Base-by-base conservation (phyloP, 805 yeast genomes). In the Starmerella stellata region DNA sequence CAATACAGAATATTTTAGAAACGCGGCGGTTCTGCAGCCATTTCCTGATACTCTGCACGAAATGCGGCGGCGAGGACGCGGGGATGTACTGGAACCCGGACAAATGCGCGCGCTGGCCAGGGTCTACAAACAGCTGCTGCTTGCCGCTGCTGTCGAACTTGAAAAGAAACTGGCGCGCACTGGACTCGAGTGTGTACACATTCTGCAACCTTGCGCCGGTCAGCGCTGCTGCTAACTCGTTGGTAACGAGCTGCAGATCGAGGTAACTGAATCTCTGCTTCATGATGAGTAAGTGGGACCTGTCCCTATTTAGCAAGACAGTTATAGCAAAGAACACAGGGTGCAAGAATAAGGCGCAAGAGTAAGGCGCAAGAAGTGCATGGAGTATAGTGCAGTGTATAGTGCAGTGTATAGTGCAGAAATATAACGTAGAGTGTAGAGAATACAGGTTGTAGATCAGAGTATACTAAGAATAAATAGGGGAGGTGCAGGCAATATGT, bases 241-340 rank as follows among this genome's bases (percentile, higher is more conserved):
- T 59, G 1, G 76, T 65, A 21, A 85, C 59, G 38, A 82, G 62
- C 54, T 74, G 76, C 34, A 87, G 65, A 57, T 87, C 96, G 41
- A 87, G 62, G 2, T 93, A 75, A 4, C 85, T 75, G 40, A 83
- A 70, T 60, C 95, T 69, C 67, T 87, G 95, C 75, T 85, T 47
- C 52, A 47, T 52, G 23, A 27, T 36, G 21, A 14, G 30, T 34
- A 17, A 23, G 7, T 11, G 25, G 9, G 25, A 14, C n/a, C n/a
- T n/a, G n/a, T n/a, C n/a, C n/a, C n/a, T n/a, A n/a, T n/a, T n/a
- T n/a, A n/a, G n/a, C n/a, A n/a, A n/a, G n/a, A n/a, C n/a, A n/a
- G n/a, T n/a, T n/a, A n/a, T n/a, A n/a, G n/a, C n/a, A n/a, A n/a
- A n/a, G n/a, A n/a, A n/a, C n/a, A n/a, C n/a, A n/a, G n/a, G n/a